Conservation (phyloP, 345 rosid species). For the Populus tremula region DNA sequence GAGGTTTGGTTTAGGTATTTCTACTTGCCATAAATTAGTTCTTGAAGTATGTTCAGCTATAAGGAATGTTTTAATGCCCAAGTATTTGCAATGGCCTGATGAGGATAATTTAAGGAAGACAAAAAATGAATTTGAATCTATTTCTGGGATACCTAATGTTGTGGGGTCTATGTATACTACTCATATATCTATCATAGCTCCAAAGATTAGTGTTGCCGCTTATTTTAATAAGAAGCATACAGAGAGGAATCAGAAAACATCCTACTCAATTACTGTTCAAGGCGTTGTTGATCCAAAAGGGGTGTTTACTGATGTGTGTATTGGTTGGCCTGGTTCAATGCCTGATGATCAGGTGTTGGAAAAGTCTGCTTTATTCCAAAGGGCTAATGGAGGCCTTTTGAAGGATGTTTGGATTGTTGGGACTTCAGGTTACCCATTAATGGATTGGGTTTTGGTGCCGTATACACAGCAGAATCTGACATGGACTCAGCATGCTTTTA, state of each 20-base stretch:
- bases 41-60: constrained; percentile 80
- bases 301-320: constrained; percentile 75
- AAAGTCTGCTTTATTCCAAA: constrained; percentile 64
- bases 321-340: constrained; percentile 91
- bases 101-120: constrained; percentile 44
- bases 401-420: constrained; percentile 73
- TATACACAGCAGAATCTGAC: constrained; percentile 70
- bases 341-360: constrained; percentile 73
- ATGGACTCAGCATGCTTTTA: constrained; percentile 80
- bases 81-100: constrained; percentile 75
- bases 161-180: constrained; percentile 81
- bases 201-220: constrained; percentile 67
- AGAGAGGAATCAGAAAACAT: constrained; percentile 74
- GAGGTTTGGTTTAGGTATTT: constrained; percentile 74
- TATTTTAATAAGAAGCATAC: constrained; percentile 77
- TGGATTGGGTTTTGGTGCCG: constrained; percentile 85
- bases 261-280: constrained; percentile 68
- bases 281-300: constrained; percentile 72
- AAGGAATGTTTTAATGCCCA: constrained; percentile 68
- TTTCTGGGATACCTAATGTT: constrained; percentile 64
- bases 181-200: constrained; percentile 81
- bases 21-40: constrained; percentile 75
- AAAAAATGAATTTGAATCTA: constrained; percentile 43
- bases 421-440: constrained; percentile 55
- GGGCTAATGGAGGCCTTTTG: constrained; percentile 63